Base-by-base conservation (phyloP, 2,329 filamentous ascomycete species). In the Fusarium abutilonis region DNA sequence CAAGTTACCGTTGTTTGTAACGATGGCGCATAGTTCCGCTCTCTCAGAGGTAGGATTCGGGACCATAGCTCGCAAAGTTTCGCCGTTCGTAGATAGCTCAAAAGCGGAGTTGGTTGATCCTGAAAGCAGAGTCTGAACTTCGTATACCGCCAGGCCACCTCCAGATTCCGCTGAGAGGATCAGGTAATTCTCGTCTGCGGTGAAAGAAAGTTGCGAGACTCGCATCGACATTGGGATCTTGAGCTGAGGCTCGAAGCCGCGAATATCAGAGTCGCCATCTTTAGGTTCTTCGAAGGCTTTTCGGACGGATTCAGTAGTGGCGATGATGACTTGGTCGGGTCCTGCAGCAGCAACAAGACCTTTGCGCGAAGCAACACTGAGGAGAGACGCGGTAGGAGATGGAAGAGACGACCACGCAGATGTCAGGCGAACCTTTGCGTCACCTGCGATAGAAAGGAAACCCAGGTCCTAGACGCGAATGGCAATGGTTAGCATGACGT, bases 181-280 rank as follows among this genome's bases (percentile, higher is more conserved):
- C 58, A 99, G 80, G 67, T 90, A 92, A 68, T 86, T 87, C 73
- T 97, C 96, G 70, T 96, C 91, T n/a, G 91, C 86, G 1, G 92
- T 94, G 74, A 99, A 99, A 14, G 89, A 88, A 17, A 99, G 82
- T 74, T 99, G 95, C 10, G 92, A 96, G 50, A 97, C 85, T 67
- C 90, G 88, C 70, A 87, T 84, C 9, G 90, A 86, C 70, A 96
- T 83, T 2, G 87, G 80, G 7, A 98, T 83, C 56, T 83, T 89
- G 47, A 91, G 80, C 73, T 94, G 87, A 4, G 93, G 90, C 57
- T 86, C 80, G 70, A 96, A 96, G 11, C 82, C 73, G 61, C 89
- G 87, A 51, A 89, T 79, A 62, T 93, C 87, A 58, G 82, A 83
- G 60, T 89, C 87, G 66, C 80, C 83, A 55, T 82, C 77, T 63